Evolutionary conservation across 805 yeast species (phyloP).

Genomic region (Kazachstania psychrophila): DNA sequence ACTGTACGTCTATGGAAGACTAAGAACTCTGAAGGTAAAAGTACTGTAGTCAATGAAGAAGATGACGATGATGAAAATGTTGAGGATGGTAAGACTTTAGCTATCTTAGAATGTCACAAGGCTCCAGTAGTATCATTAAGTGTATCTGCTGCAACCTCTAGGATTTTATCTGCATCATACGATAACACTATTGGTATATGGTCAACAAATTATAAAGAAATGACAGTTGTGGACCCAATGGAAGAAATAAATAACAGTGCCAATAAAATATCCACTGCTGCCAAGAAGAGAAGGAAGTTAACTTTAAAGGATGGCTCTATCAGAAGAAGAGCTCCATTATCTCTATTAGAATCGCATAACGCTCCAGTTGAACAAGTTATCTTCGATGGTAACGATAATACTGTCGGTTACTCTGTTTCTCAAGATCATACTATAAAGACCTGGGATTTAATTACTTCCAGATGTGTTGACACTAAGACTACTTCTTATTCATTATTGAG

Average conservation of each 20-base stretch:
- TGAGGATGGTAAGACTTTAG: constrained; percentile 67
- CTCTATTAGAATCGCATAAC: constrained; percentile 69
- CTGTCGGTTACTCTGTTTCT: constrained; percentile 88
- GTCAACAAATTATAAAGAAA: constrained; percentile 80
- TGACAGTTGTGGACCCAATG: constrained; percentile 51
- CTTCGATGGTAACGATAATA: constrained; percentile 60
- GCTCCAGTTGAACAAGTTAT: constrained; percentile 82
- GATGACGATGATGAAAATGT: constrained; percentile 41
- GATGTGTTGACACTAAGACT: constrained; percentile 77
- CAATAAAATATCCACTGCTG: constrained; percentile 54
- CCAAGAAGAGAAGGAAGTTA: constrained; percentile 80
- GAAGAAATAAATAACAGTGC: constrained; percentile 34
- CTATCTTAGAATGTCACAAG: constrained; percentile 82
- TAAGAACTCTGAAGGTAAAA: constrained; percentile 26
- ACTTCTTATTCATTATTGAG: constrained; percentile 82
- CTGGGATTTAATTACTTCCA: constrained; percentile 87
- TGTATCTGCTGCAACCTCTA: constrained; percentile 41
- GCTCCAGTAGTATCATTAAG: constrained; percentile 76
- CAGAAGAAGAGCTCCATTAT: constrained; percentile 73
- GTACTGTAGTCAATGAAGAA: constrained; percentile 11
- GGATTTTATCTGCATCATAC: constrained; percentile 76
- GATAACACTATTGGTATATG: constrained; percentile 77
- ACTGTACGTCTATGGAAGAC: constrained; percentile 83
- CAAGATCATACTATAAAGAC: constrained; percentile 94
- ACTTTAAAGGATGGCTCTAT: constrained; percentile 68